Conservation (phyloP, 768 basidiomycete species). For the Macrolepiota dolichaula region DNA sequence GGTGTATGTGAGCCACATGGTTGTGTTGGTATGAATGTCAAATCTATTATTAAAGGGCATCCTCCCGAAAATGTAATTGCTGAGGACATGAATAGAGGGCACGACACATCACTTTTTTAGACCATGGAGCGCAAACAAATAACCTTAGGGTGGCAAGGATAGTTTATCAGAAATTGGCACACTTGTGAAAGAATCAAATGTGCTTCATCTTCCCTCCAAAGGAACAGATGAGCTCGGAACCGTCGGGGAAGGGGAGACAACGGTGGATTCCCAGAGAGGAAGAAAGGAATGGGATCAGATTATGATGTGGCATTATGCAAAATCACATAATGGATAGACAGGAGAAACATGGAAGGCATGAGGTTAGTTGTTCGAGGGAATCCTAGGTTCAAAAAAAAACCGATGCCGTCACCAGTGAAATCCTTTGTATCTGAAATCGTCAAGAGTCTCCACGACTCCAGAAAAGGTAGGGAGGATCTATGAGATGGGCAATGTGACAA, state of each 20-base stretch:
- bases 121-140: neutral
- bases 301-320: conserved; percentile 8
- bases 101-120: neutral
- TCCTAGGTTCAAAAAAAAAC: conserved; percentile 22
- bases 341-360: conserved; percentile 2
- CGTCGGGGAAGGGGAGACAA: conserved; percentile 1
- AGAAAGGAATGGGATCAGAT: conserved; percentile 1
- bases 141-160: neutral
- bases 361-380: conserved; percentile 11
- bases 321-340: conserved; percentile 9
- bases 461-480: neutral
- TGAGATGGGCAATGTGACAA: neutral
- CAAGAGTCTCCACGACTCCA: neutral
- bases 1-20: conserved; percentile 10
- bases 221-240: neutral
- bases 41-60: conserved; percentile 3
- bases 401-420: conserved; percentile 24
- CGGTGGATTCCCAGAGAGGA: neutral
- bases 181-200: neutral
- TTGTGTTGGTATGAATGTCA: conserved; percentile 7
- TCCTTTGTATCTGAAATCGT: conserved; percentile 16
- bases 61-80: neutral
- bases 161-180: neutral
- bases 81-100: neutral
- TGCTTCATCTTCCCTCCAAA: neutral